These are phyloP conservation scores for Pythium sp. DNA, from an alignment of 352 stramenopile species.

Conservation along the genomic window DNA sequence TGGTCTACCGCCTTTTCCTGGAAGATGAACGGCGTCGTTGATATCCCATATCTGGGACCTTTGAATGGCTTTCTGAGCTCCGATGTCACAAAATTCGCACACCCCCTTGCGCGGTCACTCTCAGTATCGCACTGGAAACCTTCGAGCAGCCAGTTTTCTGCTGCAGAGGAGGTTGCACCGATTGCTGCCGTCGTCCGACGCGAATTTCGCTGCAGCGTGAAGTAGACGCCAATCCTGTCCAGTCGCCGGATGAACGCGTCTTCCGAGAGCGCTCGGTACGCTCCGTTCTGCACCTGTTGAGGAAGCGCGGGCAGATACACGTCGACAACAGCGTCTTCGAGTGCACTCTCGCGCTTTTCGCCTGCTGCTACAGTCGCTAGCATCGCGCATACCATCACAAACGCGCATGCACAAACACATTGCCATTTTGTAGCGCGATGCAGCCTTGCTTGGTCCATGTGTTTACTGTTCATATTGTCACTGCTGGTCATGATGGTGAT, in stretches of 20 bases:
- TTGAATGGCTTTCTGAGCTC: slow-evolving; percentile 19
- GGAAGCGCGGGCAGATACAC: slow-evolving; percentile 23
- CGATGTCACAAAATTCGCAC: slow-evolving; percentile 24
- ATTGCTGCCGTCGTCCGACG: too few relatives aligned
- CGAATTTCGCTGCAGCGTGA: slow-evolving; percentile 25
- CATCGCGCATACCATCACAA: neutral
- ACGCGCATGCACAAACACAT: neutral
- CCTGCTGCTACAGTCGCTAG: neutral
- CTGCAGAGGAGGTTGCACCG: neutral
- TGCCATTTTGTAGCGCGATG: neutral
- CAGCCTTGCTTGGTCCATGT: neutral
- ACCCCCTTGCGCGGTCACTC: slow-evolving; percentile 16
- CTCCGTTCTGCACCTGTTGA: slow-evolving; percentile 30
- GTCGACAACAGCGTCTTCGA: slow-evolving; percentile 21
- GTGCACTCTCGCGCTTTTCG: neutral
- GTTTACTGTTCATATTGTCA: neutral
- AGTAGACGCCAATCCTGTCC: slow-evolving; percentile 26
- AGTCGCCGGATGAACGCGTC: slow-evolving; percentile 32
- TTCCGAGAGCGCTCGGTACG: slow-evolving; percentile 23
- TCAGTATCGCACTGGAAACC: slow-evolving; percentile 35
- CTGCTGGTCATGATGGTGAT: neutral
- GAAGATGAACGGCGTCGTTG: slow-evolving; percentile 4
- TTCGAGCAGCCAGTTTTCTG: slow-evolving; percentile 33
- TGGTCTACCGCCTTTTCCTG: neutral
- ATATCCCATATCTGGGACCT: neutral